Evolutionary conservation across 352 stramenopile species (phyloP).

Genomic region (Phytophthora sojae): DNA sequence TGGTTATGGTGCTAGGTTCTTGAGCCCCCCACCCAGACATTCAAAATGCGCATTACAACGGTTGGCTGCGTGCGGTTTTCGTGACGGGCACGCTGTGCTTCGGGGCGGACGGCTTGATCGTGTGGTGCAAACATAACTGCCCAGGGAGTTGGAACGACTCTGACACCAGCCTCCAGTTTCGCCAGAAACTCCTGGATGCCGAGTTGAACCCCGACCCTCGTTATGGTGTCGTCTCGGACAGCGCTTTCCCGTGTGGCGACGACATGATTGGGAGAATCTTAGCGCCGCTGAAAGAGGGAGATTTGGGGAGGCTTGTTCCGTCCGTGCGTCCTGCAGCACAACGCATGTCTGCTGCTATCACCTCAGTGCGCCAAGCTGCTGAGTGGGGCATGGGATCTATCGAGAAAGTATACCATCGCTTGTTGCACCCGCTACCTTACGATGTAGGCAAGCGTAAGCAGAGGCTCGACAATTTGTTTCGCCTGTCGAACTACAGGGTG

Average conservation of each 20-base stretch:
- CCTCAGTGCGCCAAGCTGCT: background rate
- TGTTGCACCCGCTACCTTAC: background rate
- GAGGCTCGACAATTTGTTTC: background rate
- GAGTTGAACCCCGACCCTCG: background rate
- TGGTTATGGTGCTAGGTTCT: background rate
- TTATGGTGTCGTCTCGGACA: background rate
- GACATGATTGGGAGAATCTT: background rate
- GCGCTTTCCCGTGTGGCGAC: background rate
- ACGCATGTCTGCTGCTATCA: background rate
- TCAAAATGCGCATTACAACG: background rate
- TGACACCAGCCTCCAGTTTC: background rate
- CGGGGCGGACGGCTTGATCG: background rate
- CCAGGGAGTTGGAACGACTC: background rate
- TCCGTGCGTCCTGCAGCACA: background rate
- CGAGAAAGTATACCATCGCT: background rate
- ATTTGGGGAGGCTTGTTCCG: background rate
- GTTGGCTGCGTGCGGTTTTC: background rate
- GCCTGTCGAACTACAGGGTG: background rate
- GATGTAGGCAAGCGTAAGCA: background rate
- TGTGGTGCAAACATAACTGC: background rate
- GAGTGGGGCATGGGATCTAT: background rate
- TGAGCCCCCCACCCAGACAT: background rate
- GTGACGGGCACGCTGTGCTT: background rate
- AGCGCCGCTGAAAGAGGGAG: background rate
- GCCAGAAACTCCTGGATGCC: background rate